phyloP scores from a whole-genome alignment of 2,329 filamentous ascomycete species.

The Beauveria sp. region DNA sequence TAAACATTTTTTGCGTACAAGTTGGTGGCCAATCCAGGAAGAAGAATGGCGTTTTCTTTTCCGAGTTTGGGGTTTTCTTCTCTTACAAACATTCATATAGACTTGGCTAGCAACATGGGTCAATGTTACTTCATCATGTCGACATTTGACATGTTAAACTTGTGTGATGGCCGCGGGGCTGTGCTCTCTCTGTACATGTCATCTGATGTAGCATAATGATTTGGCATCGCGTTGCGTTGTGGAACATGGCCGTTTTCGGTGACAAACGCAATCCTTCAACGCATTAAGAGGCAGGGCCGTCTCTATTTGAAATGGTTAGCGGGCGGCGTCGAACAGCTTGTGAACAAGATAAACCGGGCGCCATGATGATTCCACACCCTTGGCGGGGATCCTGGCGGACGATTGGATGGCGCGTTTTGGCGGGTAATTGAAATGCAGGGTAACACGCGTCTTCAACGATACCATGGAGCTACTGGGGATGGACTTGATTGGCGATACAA shows the following conservation, averaged over 20 bases:
- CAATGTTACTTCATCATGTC: neutral
- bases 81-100: neutral
- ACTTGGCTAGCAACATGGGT: neutral
- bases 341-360: too few relatives aligned
- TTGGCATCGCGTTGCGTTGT: constrained; percentile 35
- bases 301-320: constrained; percentile 25
- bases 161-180: too few relatives aligned
- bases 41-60: neutral
- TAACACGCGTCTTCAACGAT: too few relatives aligned
- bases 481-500: too few relatives aligned
- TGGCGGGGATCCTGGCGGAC: too few relatives aligned
- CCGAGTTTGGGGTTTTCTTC: neutral
- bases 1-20: neutral
- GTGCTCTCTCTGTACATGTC: too few relatives aligned
- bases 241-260: constrained; percentile 40
- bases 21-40: neutral
- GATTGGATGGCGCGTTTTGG: too few relatives aligned
- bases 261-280: constrained; percentile 41
- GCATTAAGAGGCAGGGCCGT: constrained; percentile 40
- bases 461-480: too few relatives aligned
- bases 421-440: too few relatives aligned
- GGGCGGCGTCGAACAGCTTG: neutral
- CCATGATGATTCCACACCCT: too few relatives aligned
- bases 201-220: too few relatives aligned
- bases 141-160: neutral